Evolutionary conservation across 164 flowering plant genomes (phyloP), one percentile per base, ranked within the genome.

Genomic region (Vitis rotundifolia): DNA sequence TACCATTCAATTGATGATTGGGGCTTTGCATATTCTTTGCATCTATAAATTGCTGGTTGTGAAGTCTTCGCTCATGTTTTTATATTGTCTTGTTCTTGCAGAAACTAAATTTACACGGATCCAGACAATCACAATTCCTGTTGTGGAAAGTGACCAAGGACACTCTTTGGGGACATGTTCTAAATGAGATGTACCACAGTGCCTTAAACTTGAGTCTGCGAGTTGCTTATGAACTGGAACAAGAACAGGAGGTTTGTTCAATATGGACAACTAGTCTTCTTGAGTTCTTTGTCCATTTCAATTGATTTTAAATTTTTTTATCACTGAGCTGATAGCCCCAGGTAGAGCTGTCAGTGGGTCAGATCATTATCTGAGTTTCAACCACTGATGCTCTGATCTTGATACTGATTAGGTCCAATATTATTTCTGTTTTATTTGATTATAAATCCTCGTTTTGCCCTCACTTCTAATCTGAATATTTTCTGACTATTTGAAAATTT

Each of bases 161-260:
- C 31, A 8, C 63, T n/a, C 76, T 91, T 19, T 68, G 85, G 87
- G 71, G 76, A 64, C 82, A 77, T 60, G 73, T 91, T 61, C 68
- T 92, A 18, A 91, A 92, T 80, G 93, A 89, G 66, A 88, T 93
- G 97, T 89, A 81, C 77, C 99, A 96, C 85, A 92, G 93, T 64
- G 88, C 92, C 26, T 71, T 92, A 68, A 96, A 93, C 77, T 72
- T 93, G 82, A 77, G 78, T 55, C 78, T 71, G n/a, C 85, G 97
- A 53, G 49, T 72, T 66, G 70, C 81, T 52, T 58, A 83, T 78
- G 99, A 96, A 81, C 56, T 71, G 56, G 91, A 86, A 59, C 75
- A 82, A 64, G 86, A 79, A 48, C 80, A 81, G 12, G 97, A 96
- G 97, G 98, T 93, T 69, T 19, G 68, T n/a, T 49, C 26, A 11